Evolutionary conservation across 768 basidiomycete genomes (phyloP).

Genomic region (Suillus luteus): DNA sequence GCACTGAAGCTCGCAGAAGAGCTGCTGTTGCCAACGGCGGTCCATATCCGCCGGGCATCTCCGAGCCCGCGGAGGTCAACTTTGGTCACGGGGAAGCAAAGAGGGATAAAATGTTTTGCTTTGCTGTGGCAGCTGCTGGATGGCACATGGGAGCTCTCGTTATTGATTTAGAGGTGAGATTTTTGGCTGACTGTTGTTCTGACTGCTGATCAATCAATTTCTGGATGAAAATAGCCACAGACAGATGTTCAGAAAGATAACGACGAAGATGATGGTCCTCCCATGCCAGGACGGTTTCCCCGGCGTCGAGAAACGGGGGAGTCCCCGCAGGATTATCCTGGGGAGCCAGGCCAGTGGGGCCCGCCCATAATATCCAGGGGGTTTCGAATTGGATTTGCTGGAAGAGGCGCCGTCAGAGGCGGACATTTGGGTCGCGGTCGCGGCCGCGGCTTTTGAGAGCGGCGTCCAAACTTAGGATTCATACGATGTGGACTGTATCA

Average conservation of each 20-base stretch:
- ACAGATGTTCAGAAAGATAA: conserved; percentile 40
- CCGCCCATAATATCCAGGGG: conserved; percentile 20
- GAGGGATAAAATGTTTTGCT: conserved; percentile 67
- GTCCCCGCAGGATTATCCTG: conserved; percentile 13
- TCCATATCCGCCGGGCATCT: conserved; percentile 43
- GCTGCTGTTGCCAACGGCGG: conserved; percentile 27
- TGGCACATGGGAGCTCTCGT: conserved; percentile 94
- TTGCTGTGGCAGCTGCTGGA: conserved; percentile 78
- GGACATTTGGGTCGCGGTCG: conserved; percentile 22
- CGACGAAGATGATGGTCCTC: conserved; percentile 30
- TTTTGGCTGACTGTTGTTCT: neutral
- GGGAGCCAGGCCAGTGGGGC: conserved; percentile 19
- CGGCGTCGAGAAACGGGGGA: conserved; percentile 20
- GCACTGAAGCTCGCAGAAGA: conserved; percentile 37
- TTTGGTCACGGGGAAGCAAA: conserved; percentile 63
- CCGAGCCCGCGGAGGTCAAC: conserved; percentile 65
- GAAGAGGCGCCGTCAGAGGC: conserved; percentile 45
- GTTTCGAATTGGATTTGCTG: conserved; percentile 63
- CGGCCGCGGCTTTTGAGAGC: conserved; percentile 20
- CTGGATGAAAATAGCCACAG: conserved; percentile 22
- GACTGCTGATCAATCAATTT: conserved; percentile 8
- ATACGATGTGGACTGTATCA: conserved; percentile 15
- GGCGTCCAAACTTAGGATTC: conserved; percentile 4
- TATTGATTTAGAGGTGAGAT: conserved; percentile 72
- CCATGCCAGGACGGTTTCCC: conserved; percentile 39